Percentiles rank a stretch among this genome's conserved stretches.
These are phyloP conservation scores for Macrolepiota dolichaula DNA, from an alignment of 768 basidiomycete species.

Conservation along the genomic window DNA sequence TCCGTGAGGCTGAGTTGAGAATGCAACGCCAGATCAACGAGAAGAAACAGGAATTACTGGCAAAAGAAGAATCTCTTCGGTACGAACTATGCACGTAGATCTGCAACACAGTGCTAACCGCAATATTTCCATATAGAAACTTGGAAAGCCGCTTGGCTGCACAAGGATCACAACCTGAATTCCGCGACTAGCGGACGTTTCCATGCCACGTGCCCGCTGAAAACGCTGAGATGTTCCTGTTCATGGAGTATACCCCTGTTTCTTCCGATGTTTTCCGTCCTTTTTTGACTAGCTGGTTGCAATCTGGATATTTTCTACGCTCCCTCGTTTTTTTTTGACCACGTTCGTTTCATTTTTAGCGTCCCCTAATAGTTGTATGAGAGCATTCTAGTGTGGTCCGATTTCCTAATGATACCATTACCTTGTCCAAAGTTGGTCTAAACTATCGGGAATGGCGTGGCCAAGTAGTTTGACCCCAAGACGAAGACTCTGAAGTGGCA, in stretches of 20 bases:
- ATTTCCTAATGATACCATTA: conserved; percentile 8
- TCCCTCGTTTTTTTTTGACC: conserved; percentile 6
- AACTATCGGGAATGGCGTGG: background rate
- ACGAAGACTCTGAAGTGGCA: too few relatives aligned
- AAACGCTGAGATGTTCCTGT: background rate
- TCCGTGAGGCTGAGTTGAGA: conserved; percentile 97
- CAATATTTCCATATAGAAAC: conserved; percentile 50
- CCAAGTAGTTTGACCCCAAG: too few relatives aligned
- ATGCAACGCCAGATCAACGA: conserved; percentile 98
- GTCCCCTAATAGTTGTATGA: conserved; percentile 1
- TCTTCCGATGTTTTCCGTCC: conserved; percentile 15
- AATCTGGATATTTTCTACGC: conserved; percentile 3
- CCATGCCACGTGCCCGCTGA: conserved; percentile 3
- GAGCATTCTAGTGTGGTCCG: conserved; percentile 4
- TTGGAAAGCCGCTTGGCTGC: conserved; percentile 88
- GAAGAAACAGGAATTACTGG: conserved; percentile 93
- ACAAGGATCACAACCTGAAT: conserved; percentile 80
- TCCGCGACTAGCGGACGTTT: conserved; percentile 53
- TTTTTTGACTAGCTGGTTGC: conserved; percentile 10
- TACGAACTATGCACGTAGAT: conserved; percentile 25
- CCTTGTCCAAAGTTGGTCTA: conserved; percentile 5
- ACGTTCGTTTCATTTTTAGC: conserved; percentile 7
- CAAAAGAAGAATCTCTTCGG: conserved; percentile 94
- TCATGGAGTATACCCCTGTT: conserved; percentile 22
- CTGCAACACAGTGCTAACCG: conserved; percentile 9